phyloP scores from a whole-genome alignment of 345 rosid species.

The sweet orange (Citrus sinensis) region DVS_A1.0 CM039168.1:4623001-4623500 shows the following conservation, averaged over 20 bases:
- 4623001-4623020: slow-evolving; percentile 36
- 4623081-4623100: neutral
- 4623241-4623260: neutral
- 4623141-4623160: slow-evolving; percentile 10
- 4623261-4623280: neutral
- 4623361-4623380: neutral
- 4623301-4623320: slow-evolving; percentile 1
- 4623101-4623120: neutral
- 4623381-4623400: neutral
- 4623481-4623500: neutral
- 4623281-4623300: neutral
- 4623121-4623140: slow-evolving; percentile 8
- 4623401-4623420: too few relatives aligned
- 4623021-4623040: slow-evolving; percentile 49
- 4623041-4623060: slow-evolving; percentile 29
- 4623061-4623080: neutral
- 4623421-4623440: neutral
- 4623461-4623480: neutral
- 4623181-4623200: too few relatives aligned
- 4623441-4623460: neutral
- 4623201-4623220: neutral
- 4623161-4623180: neutral
- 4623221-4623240: neutral
- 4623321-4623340: neutral
- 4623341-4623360: slow-evolving; percentile 9